Evolutionary conservation across 2,329 filamentous ascomycete genomes (phyloP).

Genomic region (Arthrobotrys megalospora): DNA sequence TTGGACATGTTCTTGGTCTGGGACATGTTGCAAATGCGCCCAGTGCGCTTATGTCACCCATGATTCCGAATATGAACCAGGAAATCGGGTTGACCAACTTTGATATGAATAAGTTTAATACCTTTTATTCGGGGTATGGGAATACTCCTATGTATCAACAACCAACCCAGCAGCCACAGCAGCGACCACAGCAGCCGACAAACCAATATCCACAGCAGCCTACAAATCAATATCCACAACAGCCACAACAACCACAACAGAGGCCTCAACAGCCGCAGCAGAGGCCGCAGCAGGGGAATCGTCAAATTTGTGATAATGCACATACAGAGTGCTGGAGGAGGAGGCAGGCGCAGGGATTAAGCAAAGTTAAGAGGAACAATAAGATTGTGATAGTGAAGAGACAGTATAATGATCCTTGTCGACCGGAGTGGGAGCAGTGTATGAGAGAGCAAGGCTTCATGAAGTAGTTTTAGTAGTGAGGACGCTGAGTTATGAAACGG

Average conservation of each 20-base stretch:
- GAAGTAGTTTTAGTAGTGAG: neutral
- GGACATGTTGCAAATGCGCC: slow-evolving; percentile 14
- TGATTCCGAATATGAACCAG: slow-evolving; percentile 21
- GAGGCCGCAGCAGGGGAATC: slow-evolving; percentile 4
- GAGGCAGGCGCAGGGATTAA: neutral
- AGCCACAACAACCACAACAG: slow-evolving; percentile 7
- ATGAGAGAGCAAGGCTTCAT: slow-evolving; percentile 23
- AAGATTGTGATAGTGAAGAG: slow-evolving; percentile 12
- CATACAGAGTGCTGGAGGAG: slow-evolving; percentile 1
- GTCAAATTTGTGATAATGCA: slow-evolving; percentile 17
- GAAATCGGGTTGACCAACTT: slow-evolving; percentile 9
- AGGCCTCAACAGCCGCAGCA: slow-evolving; percentile 6
- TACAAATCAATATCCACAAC: slow-evolving; percentile 1
- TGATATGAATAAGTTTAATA: slow-evolving; percentile 23
- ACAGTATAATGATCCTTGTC: slow-evolving; percentile 24
- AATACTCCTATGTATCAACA: neutral
- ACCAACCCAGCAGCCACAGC: slow-evolving; percentile 21
- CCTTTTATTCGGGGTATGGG: slow-evolving; percentile 13
- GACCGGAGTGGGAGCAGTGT: slow-evolving; percentile 27
- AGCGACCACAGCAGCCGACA: neutral
- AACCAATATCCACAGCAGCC: slow-evolving; percentile 2
- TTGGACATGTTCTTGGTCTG: slow-evolving; percentile 24
- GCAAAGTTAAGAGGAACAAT: neutral
- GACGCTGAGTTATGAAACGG: too few relatives aligned
- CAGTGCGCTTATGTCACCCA: slow-evolving; percentile 21